Percentiles rank a stretch among this genome's conserved stretches.
Conservation (phyloP, 768 basidiomycete species). For the Panaeolus papilionaceus region DNA sequence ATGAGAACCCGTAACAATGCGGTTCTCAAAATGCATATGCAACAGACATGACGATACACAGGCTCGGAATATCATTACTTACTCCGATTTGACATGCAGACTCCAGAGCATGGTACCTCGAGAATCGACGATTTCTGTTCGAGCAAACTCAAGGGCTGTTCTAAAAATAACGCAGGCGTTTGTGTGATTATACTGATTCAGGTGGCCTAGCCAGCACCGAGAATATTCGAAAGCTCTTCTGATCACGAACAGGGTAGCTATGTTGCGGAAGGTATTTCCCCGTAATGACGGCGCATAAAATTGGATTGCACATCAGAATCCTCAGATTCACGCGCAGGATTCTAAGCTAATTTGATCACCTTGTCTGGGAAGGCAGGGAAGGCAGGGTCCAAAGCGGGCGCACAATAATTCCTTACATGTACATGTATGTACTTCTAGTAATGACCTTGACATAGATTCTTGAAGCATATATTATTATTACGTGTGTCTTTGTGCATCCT, state of each 20-base stretch:
- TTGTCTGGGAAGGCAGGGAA: not conserved
- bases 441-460: too few relatives aligned
- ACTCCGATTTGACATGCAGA: not conserved
- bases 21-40: not conserved
- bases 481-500: too few relatives aligned
- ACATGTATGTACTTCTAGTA: too few relatives aligned
- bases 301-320: not conserved
- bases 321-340: not conserved
- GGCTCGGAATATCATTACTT: not conserved
- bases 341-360: not conserved
- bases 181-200: not conserved
- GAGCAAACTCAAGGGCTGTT: not conserved
- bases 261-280: not conserved
- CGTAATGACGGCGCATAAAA: too few relatives aligned
- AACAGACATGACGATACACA: not conserved
- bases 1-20: not conserved
- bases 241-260: not conserved
- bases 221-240: not conserved
- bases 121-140: not conserved
- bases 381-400: not conserved
- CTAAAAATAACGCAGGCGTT: conserved; percentile 12
- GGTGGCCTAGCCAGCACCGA: not conserved
- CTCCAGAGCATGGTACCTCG: not conserved
- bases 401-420: too few relatives aligned
- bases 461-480: too few relatives aligned